Base-by-base conservation (phyloP, 1,139 yeast genomes). In the Taphrina deformans region DNA sequence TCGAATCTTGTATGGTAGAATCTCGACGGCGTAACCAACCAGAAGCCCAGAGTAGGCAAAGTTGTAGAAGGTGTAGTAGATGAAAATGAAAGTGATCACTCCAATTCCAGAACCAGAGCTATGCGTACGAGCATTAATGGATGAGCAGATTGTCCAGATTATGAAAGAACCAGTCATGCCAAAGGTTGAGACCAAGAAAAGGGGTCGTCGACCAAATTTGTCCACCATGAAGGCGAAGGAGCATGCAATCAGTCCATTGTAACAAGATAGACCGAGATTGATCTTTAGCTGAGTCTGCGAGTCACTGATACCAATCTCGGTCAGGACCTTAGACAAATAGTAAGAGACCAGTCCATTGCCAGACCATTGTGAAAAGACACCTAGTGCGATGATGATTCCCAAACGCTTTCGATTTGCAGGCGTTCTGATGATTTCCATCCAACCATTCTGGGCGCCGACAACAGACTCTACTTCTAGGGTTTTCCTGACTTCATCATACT, bases 311-410 rank as follows among this genome's bases (percentile, higher is more conserved):
- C 82, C 81, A 69, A 79, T 78, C 26, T 79, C 75, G 66, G 74
- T 72, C 69, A 79, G 75, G 21, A 80, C 81, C 67, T 76, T 74
- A 65, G 75, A 76, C 67, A 81, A 74, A 71, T 81, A 81, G 73
- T 79, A 80, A 0, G 82, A 78, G 24, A 80, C 80, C 66, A 81
- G 75, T 44, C 81, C 82, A 52, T 72, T 72, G 18, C 74, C 74
- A 7, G 80, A 76, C 44, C 79, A 73, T 69, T 81, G 83, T 76
- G 77, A 77, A 72, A 80, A 73, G 33, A 73, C 67, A 24, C 77
- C 76, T 40, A 76, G 72, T 67, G 75, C 75, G 21, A 76, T 56
- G 38, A 74, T 69, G 66, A 79, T 74, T 65, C 76, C 76, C 16
- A 76, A 69, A 71, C 83, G 76, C 69, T 76, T 79, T 68, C 80